phyloP scores from a whole-genome alignment of 192 early-diverging fungal genomes.

The Coemansia sp. region DNA sequence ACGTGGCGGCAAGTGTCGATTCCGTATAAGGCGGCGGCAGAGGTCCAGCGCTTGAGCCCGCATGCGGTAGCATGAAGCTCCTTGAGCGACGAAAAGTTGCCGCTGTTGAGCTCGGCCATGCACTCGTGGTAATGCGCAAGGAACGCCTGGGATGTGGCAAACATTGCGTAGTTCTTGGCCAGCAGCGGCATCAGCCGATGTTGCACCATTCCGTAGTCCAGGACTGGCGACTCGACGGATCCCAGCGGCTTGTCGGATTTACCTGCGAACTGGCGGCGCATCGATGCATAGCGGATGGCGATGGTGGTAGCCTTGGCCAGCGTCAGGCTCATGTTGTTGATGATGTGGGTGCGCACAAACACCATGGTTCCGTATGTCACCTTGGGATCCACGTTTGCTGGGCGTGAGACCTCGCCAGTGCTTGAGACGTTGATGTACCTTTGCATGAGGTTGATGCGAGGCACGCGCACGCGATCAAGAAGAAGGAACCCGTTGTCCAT shows the following conservation, averaged over 20 bases:
- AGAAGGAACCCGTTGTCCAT: conserved; percentile 87
- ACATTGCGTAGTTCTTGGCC: conserved; percentile 74
- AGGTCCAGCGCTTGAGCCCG: conserved; percentile 76
- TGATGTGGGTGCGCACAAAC: conserved; percentile 76
- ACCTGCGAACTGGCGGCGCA: conserved; percentile 74
- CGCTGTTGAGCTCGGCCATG: conserved; percentile 57
- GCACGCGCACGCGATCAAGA: conserved; percentile 80
- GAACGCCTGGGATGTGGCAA: conserved; percentile 70
- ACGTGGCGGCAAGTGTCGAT: conserved; percentile 76
- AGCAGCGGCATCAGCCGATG: conserved; percentile 72
- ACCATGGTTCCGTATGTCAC: conserved; percentile 89
- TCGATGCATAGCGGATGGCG: conserved; percentile 69
- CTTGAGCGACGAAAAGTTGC: conserved; percentile 68
- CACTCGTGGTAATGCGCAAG: conserved; percentile 63
- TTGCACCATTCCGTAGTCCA: conserved; percentile 82
- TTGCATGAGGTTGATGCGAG: conserved; percentile 75
- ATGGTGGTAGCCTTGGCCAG: conserved; percentile 74
- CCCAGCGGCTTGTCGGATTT: conserved; percentile 28
- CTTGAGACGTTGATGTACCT: conserved; percentile 72
- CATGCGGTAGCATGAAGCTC: conserved; percentile 76
- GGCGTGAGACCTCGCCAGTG: conserved; percentile 71
- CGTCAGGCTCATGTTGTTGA: conserved; percentile 59
- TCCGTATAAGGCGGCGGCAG: conserved; percentile 66
- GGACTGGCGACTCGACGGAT: conserved; percentile 65
- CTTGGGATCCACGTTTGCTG: conserved; percentile 72